Conservation (phyloP, 2,329 filamentous ascomycete genomes). For the Beauveria asiatica region DNA sequence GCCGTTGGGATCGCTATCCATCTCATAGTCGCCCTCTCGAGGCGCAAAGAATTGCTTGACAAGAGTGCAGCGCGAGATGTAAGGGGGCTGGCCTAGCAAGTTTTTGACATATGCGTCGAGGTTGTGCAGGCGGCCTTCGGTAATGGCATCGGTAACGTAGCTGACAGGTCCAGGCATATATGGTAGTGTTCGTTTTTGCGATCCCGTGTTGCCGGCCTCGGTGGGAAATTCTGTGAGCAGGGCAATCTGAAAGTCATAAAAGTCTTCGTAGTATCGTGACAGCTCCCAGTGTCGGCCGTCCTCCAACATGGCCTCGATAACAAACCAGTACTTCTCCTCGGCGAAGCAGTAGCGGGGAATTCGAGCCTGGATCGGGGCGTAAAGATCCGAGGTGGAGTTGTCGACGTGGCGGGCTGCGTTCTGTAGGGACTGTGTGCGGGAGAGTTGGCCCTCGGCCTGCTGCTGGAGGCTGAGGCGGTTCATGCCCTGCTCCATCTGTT, state of each 20-base stretch:
- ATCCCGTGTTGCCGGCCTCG: conserved; percentile 80
- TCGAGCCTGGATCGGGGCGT: conserved; percentile 70
- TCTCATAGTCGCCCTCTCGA: conserved; percentile 85
- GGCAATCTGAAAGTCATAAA: conserved; percentile 97
- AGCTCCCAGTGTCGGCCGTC: conserved; percentile 90
- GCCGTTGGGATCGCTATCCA: conserved; percentile 63
- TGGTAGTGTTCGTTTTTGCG: conserved; percentile 72
- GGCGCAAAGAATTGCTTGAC: conserved; percentile 90
- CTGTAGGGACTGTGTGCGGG: background rate
- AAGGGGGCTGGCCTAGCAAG: conserved; percentile 69
- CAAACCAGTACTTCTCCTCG: conserved; percentile 98
- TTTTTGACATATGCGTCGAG: conserved; percentile 95
- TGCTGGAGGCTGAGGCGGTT: conserved; percentile 24
- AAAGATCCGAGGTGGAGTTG: conserved; percentile 46
- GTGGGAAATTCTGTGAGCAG: conserved; percentile 85
- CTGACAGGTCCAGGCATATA: conserved; percentile 98
- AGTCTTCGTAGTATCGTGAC: conserved; percentile 93
- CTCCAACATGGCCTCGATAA: conserved; percentile 84
- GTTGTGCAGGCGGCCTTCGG: conserved; percentile 84
- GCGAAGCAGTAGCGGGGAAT: conserved; percentile 93
- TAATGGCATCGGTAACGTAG: conserved; percentile 96
- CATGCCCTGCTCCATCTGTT: conserved; percentile 5
- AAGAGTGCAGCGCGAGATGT: conserved; percentile 76
- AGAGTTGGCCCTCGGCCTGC: background rate
- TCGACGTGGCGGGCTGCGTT: conserved; percentile 8